Conservation (phyloP, 2,329 filamentous ascomycete genomes). For the Metarhizium robertsii region DNA sequence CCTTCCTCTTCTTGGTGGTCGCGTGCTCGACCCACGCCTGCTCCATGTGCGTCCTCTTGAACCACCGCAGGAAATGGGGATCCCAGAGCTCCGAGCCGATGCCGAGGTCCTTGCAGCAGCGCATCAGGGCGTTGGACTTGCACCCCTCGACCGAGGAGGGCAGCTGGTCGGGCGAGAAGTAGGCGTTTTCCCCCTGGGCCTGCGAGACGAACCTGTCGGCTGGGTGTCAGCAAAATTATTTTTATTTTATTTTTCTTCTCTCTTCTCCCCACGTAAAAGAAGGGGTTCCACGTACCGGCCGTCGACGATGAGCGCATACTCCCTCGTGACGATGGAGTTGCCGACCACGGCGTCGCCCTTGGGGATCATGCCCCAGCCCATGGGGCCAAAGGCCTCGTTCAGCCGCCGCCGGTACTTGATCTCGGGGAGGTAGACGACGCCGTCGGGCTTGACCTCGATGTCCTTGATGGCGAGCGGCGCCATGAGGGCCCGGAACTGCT, state of each 20-base stretch:
- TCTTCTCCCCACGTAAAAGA: background rate
- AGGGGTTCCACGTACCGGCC: conserved; percentile 55
- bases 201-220: conserved; percentile 73
- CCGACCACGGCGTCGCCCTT: conserved; percentile 78
- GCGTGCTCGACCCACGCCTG: conserved; percentile 88
- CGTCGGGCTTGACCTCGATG: conserved; percentile 95
- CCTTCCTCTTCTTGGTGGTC: conserved; percentile 77
- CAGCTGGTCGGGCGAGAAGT: conserved; percentile 82
- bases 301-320: conserved; percentile 84
- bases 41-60: conserved; percentile 63
- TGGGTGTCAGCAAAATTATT: background rate
- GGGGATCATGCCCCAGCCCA: conserved; percentile 90
- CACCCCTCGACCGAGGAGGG: conserved; percentile 93
- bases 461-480: conserved; percentile 60
- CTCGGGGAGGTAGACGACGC: conserved; percentile 91
- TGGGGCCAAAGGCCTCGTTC: conserved; percentile 86
- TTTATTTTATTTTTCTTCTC: no score
- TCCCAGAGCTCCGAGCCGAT: conserved; percentile 96
- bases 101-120: conserved; percentile 95
- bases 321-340: conserved; percentile 71
- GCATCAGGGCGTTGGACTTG: conserved; percentile 95
- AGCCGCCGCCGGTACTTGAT: conserved; percentile 94
- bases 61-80: conserved; percentile 78
- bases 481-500: conserved; percentile 60
- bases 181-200: conserved; percentile 88